A percentile compares a stretch with the other conserved stretches of the same genome.
Evolutionary conservation across 805 yeast genomes (phyloP).

Genomic region (Candida morakotiae): DNA sequence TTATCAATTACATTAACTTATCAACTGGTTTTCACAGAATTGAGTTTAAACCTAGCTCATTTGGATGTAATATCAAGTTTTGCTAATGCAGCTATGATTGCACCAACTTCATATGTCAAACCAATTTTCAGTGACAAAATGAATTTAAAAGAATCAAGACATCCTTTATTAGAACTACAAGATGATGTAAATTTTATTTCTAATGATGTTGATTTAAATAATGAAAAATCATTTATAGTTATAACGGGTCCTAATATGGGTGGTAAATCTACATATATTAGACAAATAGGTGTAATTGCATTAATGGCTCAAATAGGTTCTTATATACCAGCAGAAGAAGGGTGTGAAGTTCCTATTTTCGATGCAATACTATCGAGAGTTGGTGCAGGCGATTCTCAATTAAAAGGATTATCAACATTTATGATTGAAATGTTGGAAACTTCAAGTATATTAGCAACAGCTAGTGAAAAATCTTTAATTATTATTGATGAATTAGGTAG

Average conservation of each 20-base stretch:
- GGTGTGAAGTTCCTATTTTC: slow-evolving; percentile 74
- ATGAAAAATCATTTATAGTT: slow-evolving; percentile 53
- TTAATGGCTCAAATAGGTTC: slow-evolving; percentile 88
- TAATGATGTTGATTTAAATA: slow-evolving; percentile 67
- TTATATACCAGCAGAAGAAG: slow-evolving; percentile 65
- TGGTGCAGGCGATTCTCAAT: slow-evolving; percentile 98
- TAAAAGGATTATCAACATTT: slow-evolving; percentile 94
- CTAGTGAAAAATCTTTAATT: slow-evolving; percentile 73
- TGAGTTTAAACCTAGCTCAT: slow-evolving; percentile 62
- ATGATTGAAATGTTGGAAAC: slow-evolving; percentile 92
- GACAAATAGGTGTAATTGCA: slow-evolving; percentile 85
- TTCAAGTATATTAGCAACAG: slow-evolving; percentile 76
- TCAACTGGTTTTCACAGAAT: slow-evolving; percentile 66
- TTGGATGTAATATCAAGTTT: slow-evolving; percentile 82
- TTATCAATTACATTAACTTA: slow-evolving; percentile 79
- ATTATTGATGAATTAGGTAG: slow-evolving; percentile 95
- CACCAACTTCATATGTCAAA: slow-evolving; percentile 75
- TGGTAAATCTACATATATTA: slow-evolving; percentile 89
- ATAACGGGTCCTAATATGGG: slow-evolving; percentile 99
- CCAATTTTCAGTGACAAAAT: slow-evolving; percentile 48
- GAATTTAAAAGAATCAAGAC: slow-evolving; percentile 72
- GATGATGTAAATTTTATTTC: slow-evolving; percentile 89
- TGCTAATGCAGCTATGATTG: slow-evolving; percentile 74
- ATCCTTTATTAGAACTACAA: slow-evolving; percentile 91
- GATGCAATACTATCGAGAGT: slow-evolving; percentile 94